Evolutionary conservation across 1,139 yeast species (phyloP).

Genomic region (Entelexis paramagnoliae): DNA sequence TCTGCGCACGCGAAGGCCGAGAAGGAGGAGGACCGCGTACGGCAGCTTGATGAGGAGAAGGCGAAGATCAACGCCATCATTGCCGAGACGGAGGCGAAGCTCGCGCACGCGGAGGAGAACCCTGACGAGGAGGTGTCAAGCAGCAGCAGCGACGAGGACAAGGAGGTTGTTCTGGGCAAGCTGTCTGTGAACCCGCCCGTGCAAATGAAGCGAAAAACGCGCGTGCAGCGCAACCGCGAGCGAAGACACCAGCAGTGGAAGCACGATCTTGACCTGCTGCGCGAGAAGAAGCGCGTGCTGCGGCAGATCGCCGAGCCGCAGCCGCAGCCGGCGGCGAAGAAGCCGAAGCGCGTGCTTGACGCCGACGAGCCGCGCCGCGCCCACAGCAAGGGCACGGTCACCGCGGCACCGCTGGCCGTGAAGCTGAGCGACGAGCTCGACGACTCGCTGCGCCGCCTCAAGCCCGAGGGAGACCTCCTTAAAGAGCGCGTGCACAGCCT

Average conservation of each 20-base stretch:
- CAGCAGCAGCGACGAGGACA: conserved; percentile 31
- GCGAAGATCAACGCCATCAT: conserved; percentile 56
- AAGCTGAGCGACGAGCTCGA: conserved; percentile 83
- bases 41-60: conserved; percentile 48
- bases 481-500: conserved; percentile 72
- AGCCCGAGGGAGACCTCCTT: conserved; percentile 82
- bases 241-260: conserved; percentile 54
- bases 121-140: conserved; percentile 32
- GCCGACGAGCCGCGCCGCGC: conserved; percentile 24
- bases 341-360: conserved; percentile 11
- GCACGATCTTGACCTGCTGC: conserved; percentile 40
- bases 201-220: conserved; percentile 60
- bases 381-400: conserved; percentile 27
- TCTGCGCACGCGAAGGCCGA: conserved; percentile 59
- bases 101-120: conserved; percentile 33
- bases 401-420: conserved; percentile 65
- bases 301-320: conserved; percentile 18
- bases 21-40: conserved; percentile 54
- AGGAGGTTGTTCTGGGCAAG: conserved; percentile 25
- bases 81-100: conserved; percentile 39
- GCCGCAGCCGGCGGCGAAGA: conserved; percentile 9
- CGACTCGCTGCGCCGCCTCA: conserved; percentile 70
- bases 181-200: conserved; percentile 69
- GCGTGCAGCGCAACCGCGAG: conserved; percentile 63
- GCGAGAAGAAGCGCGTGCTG: conserved; percentile 15